Percentiles rank a stretch among this genome's conserved stretches.
phyloP scores from a whole-genome alignment of 1,139 yeast species.

The Pichia norvegensis region DNA sequence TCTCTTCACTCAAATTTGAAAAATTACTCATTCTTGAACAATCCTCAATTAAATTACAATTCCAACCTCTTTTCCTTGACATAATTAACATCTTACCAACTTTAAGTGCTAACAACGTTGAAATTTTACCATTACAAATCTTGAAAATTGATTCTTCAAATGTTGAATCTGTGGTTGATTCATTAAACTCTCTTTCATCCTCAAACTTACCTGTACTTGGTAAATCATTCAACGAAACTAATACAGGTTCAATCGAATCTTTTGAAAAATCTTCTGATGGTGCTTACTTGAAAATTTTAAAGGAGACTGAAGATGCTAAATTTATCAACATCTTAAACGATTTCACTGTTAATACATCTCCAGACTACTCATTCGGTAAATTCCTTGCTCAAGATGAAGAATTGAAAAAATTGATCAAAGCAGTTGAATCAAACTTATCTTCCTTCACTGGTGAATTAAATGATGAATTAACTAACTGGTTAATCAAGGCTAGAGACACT shows the following conservation, averaged over 20 bases:
- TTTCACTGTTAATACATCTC: conserved; percentile 49
- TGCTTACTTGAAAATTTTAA: conserved; percentile 68
- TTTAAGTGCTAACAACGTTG: conserved; percentile 33
- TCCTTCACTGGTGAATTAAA: conserved; percentile 35
- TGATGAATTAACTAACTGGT: conserved; percentile 63
- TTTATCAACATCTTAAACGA: conserved; percentile 42
- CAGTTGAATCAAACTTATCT: conserved; percentile 43
- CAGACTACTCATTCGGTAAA: conserved; percentile 85
- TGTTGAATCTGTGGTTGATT: conserved; percentile 38
- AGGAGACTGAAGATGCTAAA: conserved; percentile 46
- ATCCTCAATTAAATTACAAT: conserved; percentile 46
- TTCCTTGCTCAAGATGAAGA: conserved; percentile 53
- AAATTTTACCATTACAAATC: conserved; percentile 52
- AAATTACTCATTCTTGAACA: conserved; percentile 58
- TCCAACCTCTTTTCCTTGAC: conserved; percentile 64
- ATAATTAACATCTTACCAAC: conserved; percentile 53
- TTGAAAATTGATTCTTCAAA: conserved; percentile 42
- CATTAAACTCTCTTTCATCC: conserved; percentile 46
- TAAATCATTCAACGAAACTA: conserved; percentile 21
- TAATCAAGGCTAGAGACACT: conserved; percentile 36
- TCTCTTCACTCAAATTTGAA: conserved; percentile 6
- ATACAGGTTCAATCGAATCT: conserved; percentile 31
- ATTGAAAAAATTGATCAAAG: conserved; percentile 38
- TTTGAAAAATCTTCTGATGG: conserved; percentile 47
- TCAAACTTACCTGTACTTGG: conserved; percentile 57